phyloP scores from a whole-genome alignment of 202 grass and related monocot genomes.

The Schoenoplectus triqueter region DNA sequence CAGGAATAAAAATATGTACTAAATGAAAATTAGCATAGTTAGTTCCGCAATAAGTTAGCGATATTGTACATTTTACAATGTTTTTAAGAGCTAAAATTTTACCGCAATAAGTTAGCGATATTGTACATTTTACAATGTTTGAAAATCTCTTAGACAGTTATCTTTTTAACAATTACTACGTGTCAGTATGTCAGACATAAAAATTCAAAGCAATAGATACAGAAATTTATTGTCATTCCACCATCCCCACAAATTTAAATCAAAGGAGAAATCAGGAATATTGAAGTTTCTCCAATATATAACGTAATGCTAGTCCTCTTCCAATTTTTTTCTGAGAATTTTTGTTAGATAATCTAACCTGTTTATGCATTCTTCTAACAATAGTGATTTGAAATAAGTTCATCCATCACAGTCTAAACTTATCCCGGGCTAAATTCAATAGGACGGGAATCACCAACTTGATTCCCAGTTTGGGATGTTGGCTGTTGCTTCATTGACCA shows the following conservation, averaged over 20 bases:
- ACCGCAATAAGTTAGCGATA: no score
- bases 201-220: constrained; percentile 10
- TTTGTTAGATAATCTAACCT: constrained; percentile 16
- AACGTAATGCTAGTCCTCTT: neutral
- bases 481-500: constrained; percentile 82
- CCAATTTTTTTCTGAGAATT: neutral
- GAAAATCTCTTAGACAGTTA: neutral
- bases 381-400: constrained; percentile 1
- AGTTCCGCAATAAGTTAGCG: neutral
- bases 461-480: constrained; percentile 74
- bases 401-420: neutral
- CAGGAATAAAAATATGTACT: no score
- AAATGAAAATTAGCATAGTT: neutral
- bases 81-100: neutral
- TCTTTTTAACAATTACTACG: neutral
- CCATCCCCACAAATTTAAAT: neutral
- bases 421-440: neutral
- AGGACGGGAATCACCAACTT: constrained; percentile 5
- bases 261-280: neutral
- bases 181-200: neutral
- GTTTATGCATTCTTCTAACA: neutral
- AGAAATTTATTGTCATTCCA: neutral
- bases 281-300: neutral
- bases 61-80: neutral
- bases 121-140: no score